Percentiles rank a stretch among this genome's conserved stretches.
Conservation (phyloP, 805 yeast genomes). For the Candida schatavii region DNA sequence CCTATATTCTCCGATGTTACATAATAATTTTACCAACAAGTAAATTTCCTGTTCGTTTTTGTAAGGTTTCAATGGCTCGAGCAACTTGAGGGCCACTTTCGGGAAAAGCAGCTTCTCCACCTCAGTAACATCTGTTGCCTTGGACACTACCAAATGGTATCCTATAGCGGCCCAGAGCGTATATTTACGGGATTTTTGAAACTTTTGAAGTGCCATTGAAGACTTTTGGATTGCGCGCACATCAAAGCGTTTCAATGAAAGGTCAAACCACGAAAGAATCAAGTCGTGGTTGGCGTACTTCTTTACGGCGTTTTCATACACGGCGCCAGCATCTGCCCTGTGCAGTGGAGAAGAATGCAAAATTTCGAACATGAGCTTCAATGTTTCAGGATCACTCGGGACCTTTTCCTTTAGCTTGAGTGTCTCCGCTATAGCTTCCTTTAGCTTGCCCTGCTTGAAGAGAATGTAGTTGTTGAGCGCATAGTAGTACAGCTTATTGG, state of each 20-base stretch:
- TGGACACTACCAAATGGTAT: conserved; percentile 43
- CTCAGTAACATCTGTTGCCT: conserved; percentile 23
- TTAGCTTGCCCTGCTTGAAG: conserved; percentile 28
- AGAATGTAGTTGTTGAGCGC: conserved; percentile 42
- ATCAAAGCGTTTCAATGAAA: conserved; percentile 47
- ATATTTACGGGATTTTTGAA: conserved; percentile 24
- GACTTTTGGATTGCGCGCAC: conserved; percentile 53
- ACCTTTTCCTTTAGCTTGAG: conserved; percentile 26
- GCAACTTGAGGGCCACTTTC: conserved; percentile 52
- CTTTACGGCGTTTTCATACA: conserved; percentile 57
- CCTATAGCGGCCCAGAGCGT: conserved; percentile 58
- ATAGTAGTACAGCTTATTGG: conserved; percentile 53
- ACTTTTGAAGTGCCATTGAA: conserved; percentile 41
- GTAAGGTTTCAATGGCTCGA: conserved; percentile 52
- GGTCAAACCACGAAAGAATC: conserved; percentile 56
- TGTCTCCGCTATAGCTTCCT: conserved; percentile 31
- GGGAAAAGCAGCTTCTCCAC: conserved; percentile 4
- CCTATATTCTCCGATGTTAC: conserved; percentile 28
- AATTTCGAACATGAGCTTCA: conserved; percentile 46
- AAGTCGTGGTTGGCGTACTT: conserved; percentile 52
- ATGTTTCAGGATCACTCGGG: conserved; percentile 56
- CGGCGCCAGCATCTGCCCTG: conserved; percentile 38
- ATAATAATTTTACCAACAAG: conserved; percentile 52
- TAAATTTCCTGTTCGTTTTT: conserved; percentile 63
- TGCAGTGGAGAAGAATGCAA: conserved; percentile 34